phyloP scores from a whole-genome alignment of 768 basidiomycete genomes.

The Lyophyllum shimeji region DNA sequence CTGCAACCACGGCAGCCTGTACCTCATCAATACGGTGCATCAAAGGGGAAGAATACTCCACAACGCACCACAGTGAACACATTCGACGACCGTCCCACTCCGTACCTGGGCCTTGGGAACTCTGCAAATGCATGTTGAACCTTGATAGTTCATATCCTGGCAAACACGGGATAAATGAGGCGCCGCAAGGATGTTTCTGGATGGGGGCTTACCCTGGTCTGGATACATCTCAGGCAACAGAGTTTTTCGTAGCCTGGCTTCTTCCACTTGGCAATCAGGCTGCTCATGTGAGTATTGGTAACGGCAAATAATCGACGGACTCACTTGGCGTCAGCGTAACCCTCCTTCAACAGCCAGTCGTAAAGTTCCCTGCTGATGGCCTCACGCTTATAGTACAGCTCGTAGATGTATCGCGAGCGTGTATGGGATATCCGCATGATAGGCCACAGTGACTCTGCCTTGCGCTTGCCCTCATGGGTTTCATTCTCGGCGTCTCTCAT shows the following conservation, averaged over 20 bases:
- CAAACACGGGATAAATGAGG: background rate
- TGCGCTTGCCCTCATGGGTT: slow-evolving; percentile 97
- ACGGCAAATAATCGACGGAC: slow-evolving; percentile 28
- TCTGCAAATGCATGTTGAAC: slow-evolving; percentile 96
- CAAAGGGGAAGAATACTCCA: slow-evolving; percentile 3
- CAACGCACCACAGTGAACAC: slow-evolving; percentile 91
- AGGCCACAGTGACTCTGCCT: slow-evolving; percentile 90
- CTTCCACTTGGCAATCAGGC: slow-evolving; percentile 99
- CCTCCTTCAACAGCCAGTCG: slow-evolving; percentile 97
- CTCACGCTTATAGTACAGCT: slow-evolving; percentile 98
- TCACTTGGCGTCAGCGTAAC: slow-evolving; percentile 95
- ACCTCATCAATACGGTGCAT: slow-evolving; percentile 11
- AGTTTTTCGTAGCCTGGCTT: slow-evolving; percentile 98
- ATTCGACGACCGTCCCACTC: slow-evolving; percentile 89
- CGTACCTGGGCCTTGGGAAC: slow-evolving; percentile 95
- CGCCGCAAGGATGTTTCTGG: background rate
- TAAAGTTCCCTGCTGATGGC: slow-evolving; percentile 91
- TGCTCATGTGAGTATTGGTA: slow-evolving; percentile 28
- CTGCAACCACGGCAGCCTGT: slow-evolving; percentile 89
- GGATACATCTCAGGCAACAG: slow-evolving; percentile 95
- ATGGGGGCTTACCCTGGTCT: slow-evolving; percentile 67
- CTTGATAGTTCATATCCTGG: slow-evolving; percentile 99
- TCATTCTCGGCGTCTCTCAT: slow-evolving; percentile 99
- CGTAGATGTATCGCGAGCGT: slow-evolving; percentile 95
- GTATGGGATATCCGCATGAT: slow-evolving; percentile 99